Percentiles rank a stretch among this genome's conserved stretches.
These are phyloP conservation scores for Coemansia sp. DNA, from an alignment of 192 early-diverging fungal species.

Conservation along the genomic window DNA sequence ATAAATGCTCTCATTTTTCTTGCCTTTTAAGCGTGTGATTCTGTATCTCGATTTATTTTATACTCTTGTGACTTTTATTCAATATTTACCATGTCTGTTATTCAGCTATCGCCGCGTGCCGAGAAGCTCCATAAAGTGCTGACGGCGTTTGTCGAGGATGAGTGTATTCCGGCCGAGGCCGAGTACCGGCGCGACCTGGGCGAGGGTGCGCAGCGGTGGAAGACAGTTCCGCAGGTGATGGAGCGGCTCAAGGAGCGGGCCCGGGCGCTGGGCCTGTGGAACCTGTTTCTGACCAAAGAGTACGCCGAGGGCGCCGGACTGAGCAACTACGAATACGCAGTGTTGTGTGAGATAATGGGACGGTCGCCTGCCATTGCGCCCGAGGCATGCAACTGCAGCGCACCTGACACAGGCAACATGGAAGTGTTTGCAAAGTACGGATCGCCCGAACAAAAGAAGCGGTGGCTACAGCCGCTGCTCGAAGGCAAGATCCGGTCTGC, in stretches of 20 bases:
- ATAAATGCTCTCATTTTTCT: background rate
- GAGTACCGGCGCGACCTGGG: slow-evolving; percentile 73
- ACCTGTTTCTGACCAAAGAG: slow-evolving; percentile 82
- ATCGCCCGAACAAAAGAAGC: slow-evolving; percentile 73
- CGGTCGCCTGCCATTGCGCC: slow-evolving; percentile 77
- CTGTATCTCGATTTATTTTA: background rate
- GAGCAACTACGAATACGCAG: slow-evolving; percentile 92
- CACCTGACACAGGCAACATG: slow-evolving; percentile 99
- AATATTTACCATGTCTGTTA: slow-evolving; percentile 26
- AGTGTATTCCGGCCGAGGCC: slow-evolving; percentile 93
- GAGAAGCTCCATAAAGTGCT: slow-evolving; percentile 36
- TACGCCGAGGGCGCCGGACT: slow-evolving; percentile 84
- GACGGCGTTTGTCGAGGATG: slow-evolving; percentile 63
- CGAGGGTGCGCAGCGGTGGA: slow-evolving; percentile 75
- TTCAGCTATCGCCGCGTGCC: slow-evolving; percentile 48
- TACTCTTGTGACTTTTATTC: background rate
- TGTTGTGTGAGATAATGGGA: slow-evolving; percentile 89
- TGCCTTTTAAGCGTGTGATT: background rate
- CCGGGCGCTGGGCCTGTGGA: slow-evolving; percentile 88
- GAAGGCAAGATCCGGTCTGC: slow-evolving; percentile 92
- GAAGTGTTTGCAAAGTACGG: slow-evolving; percentile 98
- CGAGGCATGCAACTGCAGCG: slow-evolving; percentile 91
- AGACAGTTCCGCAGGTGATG: slow-evolving; percentile 79
- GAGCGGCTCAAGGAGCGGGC: slow-evolving; percentile 90
- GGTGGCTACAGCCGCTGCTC: slow-evolving; percentile 80